Evolutionary conservation across 306 rosid genomes (phyloP).

Genomic region (Vigna reflexopilosa): DNA sequence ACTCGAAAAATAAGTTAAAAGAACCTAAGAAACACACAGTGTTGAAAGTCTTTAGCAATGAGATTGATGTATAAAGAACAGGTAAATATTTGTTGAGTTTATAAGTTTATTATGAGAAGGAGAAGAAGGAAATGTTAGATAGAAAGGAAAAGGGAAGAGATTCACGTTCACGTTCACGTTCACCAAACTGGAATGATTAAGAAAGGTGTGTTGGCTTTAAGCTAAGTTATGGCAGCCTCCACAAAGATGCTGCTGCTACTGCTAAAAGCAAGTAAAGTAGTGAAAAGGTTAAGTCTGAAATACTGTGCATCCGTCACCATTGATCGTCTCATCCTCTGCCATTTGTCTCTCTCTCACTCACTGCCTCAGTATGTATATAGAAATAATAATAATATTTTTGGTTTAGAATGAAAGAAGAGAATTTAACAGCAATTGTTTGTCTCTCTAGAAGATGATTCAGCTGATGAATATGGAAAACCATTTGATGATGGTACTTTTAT

Average conservation of each 20-base stretch:
- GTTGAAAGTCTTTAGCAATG: too few species aligned
- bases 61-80: too few species aligned
- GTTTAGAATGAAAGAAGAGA: not conserved
- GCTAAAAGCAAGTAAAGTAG: conserved; percentile 35
- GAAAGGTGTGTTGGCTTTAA: not conserved
- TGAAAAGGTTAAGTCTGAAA: conserved; percentile 39
- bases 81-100: too few species aligned
- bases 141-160: not conserved
- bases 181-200: not conserved
- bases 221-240: conserved; percentile 2
- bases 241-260: conserved; percentile 40
- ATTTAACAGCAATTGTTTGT: not conserved
- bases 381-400: not conserved
- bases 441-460: not conserved
- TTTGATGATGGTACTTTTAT: conserved; percentile 29
- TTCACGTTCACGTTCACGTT: not conserved
- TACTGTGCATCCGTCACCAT: conserved; percentile 50
- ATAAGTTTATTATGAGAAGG: not conserved
- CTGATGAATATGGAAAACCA: not conserved
- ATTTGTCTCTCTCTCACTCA: conserved; percentile 42
- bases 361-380: not conserved
- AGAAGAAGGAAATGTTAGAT: not conserved
- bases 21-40: too few species aligned
- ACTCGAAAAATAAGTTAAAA: not conserved
- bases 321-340: conserved; percentile 41